phyloP scores from a whole-genome alignment of 805 yeast genomes.

The Barnettozyma salicaria region DNA sequence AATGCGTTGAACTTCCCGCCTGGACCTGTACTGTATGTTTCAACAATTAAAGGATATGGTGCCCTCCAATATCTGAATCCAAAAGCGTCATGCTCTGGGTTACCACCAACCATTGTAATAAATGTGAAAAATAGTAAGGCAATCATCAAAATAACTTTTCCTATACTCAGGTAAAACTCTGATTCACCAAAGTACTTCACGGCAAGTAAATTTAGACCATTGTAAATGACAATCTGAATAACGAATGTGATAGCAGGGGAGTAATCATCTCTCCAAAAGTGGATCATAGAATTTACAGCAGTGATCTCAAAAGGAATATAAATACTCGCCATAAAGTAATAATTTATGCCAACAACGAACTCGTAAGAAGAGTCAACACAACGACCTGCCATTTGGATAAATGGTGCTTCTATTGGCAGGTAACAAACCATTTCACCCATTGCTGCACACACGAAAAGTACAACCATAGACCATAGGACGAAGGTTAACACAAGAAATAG shows the following conservation, averaged over 20 bases:
- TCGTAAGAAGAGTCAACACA: constrained; percentile 64
- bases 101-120: constrained; percentile 81
- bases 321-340: constrained; percentile 49
- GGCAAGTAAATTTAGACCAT: constrained; percentile 60
- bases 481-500: constrained; percentile 49
- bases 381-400: constrained; percentile 56
- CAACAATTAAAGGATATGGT: constrained; percentile 48
- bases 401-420: constrained; percentile 57
- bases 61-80: constrained; percentile 52
- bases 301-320: constrained; percentile 60
- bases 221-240: constrained; percentile 59
- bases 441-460: constrained; percentile 54
- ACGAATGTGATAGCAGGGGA: constrained; percentile 64
- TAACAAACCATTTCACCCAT: constrained; percentile 62
- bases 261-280: constrained; percentile 74
- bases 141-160: constrained; percentile 63
- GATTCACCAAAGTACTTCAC: constrained; percentile 74
- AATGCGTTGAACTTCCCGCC: constrained; percentile 66
- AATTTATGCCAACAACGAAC: constrained; percentile 62
- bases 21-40: constrained; percentile 44
- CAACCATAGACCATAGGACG: constrained; percentile 57
- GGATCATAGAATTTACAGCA: constrained; percentile 54
- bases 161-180: constrained; percentile 70
- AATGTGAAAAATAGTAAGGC: constrained; percentile 72
- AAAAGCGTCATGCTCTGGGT: constrained; percentile 58